phyloP scores from a whole-genome alignment of 1,284 basidiomycete species.

The Pisolithus thermaeus region DNA sequence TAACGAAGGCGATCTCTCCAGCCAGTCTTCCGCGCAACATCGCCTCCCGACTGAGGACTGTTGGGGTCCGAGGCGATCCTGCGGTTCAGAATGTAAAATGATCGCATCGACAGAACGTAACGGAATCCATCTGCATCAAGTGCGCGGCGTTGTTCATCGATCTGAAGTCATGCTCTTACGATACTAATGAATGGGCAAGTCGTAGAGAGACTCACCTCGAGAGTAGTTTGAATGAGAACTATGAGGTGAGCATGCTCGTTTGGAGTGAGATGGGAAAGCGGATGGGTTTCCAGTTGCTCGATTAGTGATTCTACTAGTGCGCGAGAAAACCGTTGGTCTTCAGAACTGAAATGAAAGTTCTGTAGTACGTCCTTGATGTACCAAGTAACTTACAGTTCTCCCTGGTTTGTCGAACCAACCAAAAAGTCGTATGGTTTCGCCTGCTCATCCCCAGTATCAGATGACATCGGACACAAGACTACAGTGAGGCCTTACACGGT shows the following conservation, averaged over 20 bases:
- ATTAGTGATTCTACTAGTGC: conserved; percentile 58
- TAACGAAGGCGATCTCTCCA: conserved; percentile 74
- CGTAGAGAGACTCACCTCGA: conserved; percentile 57
- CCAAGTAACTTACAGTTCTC: conserved; percentile 37
- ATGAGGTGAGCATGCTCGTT: conserved; percentile 78
- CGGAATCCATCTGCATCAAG: conserved; percentile 87
- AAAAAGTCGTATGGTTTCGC: conserved; percentile 38
- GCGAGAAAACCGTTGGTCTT: conserved; percentile 61
- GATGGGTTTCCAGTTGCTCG: conserved; percentile 54
- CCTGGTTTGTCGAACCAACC: conserved; percentile 35
- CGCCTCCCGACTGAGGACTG: conserved; percentile 37
- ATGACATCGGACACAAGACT: background rate
- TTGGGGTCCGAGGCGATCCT: conserved; percentile 44
- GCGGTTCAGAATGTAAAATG: conserved; percentile 72
- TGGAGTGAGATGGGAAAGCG: conserved; percentile 64
- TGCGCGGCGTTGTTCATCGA: conserved; percentile 80
- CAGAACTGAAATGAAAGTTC: conserved; percentile 30
- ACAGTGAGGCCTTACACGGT: conserved; percentile 10
- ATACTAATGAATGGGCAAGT: background rate
- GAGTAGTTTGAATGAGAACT: conserved; percentile 76
- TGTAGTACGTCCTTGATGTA: background rate
- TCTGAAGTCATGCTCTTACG: conserved; percentile 38
- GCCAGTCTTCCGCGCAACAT: conserved; percentile 38
- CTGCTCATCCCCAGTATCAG: conserved; percentile 9
- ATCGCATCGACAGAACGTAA: conserved; percentile 85